phyloP scores from a whole-genome alignment of 1,284 basidiomycete genomes.

The Trametes polyzona region DNA sequence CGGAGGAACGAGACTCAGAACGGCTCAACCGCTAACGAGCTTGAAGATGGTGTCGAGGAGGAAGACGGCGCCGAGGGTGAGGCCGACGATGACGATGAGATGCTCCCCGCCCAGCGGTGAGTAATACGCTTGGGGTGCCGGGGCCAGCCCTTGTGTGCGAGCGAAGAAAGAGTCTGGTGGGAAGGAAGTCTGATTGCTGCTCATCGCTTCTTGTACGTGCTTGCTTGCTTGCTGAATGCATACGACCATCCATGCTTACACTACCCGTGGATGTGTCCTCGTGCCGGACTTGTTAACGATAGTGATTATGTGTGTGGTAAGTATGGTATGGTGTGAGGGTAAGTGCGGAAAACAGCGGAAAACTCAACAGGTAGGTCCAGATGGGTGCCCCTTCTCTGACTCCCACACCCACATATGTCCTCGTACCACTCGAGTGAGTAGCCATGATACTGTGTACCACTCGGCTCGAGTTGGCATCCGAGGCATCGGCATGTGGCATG shows the following conservation, averaged over 20 bases:
- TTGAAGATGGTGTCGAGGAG: neutral
- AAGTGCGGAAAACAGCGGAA: too few relatives aligned
- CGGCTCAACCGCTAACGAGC: neutral
- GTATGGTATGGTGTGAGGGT: neutral
- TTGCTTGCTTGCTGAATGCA: slow-evolving; percentile 19
- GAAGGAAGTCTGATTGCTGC: neutral
- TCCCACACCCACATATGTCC: too few relatives aligned
- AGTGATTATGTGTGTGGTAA: neutral
- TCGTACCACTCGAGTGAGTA: too few relatives aligned
- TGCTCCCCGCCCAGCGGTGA: slow-evolving; percentile 34
- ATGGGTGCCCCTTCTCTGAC: too few relatives aligned
- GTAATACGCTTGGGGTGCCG: too few relatives aligned
- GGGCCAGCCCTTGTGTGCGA: neutral
- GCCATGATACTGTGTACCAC: too few relatives aligned
- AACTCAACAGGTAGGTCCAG: too few relatives aligned
- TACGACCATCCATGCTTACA: slow-evolving; percentile 27
- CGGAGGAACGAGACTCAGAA: slow-evolving; percentile 21
- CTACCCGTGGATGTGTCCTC: slow-evolving; percentile 19
- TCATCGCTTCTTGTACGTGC: slow-evolving; percentile 19
- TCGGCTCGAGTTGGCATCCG: too few relatives aligned
- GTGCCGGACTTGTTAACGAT: neutral
- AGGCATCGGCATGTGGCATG: too few relatives aligned
- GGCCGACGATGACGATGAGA: slow-evolving; percentile 35
- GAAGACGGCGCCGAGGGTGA: slow-evolving; percentile 25
- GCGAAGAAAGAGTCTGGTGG: neutral